A percentile compares a stretch with the other conserved stretches of the same genome.
Evolutionary conservation across 1,284 basidiomycete genomes (phyloP).

Genomic region (Cystobasidiaceae sp.): DNA sequence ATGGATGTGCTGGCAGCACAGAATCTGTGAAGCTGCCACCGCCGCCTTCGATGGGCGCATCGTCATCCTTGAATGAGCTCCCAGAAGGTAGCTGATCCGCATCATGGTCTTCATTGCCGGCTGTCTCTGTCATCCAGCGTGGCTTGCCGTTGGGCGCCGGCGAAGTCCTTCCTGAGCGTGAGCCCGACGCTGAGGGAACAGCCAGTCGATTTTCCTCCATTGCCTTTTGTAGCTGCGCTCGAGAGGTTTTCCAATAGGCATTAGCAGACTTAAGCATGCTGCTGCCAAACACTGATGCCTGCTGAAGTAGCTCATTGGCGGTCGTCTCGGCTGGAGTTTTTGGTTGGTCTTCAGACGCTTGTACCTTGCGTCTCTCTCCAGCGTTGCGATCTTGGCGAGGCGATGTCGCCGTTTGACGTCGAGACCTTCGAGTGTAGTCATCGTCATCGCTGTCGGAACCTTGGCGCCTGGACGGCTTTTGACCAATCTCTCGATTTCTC

Average conservation of each 20-base stretch:
- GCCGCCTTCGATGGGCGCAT: no score
- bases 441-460: constrained; percentile 33
- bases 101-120: constrained; percentile 48
- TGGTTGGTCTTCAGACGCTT: no score
- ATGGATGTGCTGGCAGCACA: constrained; percentile 17
- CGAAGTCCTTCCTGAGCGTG: constrained; percentile 3
- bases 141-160: constrained; percentile 56
- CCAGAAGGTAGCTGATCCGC: no score
- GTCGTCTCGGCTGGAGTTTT: no score
- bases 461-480: no score
- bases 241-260: constrained; percentile 78
- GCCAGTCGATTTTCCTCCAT: constrained; percentile 52
- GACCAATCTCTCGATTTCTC: no score
- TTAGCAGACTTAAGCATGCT: constrained; percentile 78
- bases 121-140: constrained; percentile 84
- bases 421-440: not conserved
- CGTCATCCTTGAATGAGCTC: no score
- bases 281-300: constrained; percentile 79
- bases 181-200: not conserved
- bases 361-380: not conserved
- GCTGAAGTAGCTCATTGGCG: constrained; percentile 61
- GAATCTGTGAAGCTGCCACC: not conserved
- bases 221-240: constrained; percentile 71
- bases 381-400: no score
- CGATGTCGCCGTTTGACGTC: no score